Base-by-base conservation (phyloP, 805 yeast genomes). In the Zygosaccharomyces bisporus region DNA sequence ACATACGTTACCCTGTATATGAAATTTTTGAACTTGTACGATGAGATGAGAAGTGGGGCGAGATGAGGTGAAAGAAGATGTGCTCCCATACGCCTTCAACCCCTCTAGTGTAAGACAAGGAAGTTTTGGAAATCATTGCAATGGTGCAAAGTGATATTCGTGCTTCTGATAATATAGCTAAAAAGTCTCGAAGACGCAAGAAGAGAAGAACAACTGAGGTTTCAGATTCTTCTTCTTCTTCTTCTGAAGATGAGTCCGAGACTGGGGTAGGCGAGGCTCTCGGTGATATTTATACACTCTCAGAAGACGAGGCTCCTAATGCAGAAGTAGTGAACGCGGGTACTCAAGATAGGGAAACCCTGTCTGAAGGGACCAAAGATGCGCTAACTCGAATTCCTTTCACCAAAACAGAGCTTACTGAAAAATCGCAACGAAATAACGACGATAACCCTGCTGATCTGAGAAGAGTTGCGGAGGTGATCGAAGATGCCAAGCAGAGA, bases 161-260 rank as follows among this genome's bases (percentile, higher is more conserved):
- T 32, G 44, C 45, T 16, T 44, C 46, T 2, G 54, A 46, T n/a
- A 54, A 40, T n/a, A 49, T 43, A 24, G 50, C 49, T 16, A 54
- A 55, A 23, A 67, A 61, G 39, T 71, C 77, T 51, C 72, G 86
- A 55, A 76, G 86, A 50, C 72, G 82, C 58, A 83, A 83, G 75
- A 83, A 82, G 78, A 80, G 89, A 77, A 83, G 90, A 80, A 83
- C 91, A 0, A 87, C 82, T 41, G 88, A 81, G 52, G 77, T 80
- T 23, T 81, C 85, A 0, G 74, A 76, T 13, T 71, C 71, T 34
- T 73, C 80, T 1, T 72, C 75, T 6, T 58, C 67, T 12, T 36
- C 50, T 14, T 47, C 42, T 8, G 41, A 30, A 17, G 55, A 35
- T 17, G 41, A 23, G 23, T 29, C 24, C 25, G 52, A 41, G 9